phyloP scores from a whole-genome alignment of 1,139 yeast genomes.

The Debaryomycetaceae sp. region DNA sequence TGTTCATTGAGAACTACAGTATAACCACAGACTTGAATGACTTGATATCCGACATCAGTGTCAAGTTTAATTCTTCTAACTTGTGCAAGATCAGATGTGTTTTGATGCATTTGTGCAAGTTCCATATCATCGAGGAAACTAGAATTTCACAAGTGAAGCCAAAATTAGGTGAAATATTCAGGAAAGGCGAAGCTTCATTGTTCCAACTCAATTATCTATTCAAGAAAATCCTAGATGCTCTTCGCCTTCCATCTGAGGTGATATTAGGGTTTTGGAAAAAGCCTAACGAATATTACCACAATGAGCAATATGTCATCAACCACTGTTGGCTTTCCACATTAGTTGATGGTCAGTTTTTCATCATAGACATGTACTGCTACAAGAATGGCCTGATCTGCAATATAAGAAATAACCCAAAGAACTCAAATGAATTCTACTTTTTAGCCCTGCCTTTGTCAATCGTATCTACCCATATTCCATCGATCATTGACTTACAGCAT shows the following conservation, averaged over 20 bases:
- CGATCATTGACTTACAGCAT: constrained; percentile 75
- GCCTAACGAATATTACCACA: constrained; percentile 58
- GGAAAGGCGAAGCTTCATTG: constrained; percentile 49
- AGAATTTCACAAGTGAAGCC: constrained; percentile 43
- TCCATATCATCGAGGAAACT: constrained; percentile 37
- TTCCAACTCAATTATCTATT: constrained; percentile 77
- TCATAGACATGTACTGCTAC: constrained; percentile 56
- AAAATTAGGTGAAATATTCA: constrained; percentile 33
- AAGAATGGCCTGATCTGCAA: constrained; percentile 37
- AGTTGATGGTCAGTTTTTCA: constrained; percentile 72
- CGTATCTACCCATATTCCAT: constrained; percentile 84
- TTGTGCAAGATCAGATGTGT: constrained; percentile 38
- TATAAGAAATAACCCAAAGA: constrained; percentile 18
- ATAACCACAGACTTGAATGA: constrained; percentile 37
- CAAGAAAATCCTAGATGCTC: constrained; percentile 65
- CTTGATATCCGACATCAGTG: constrained; percentile 42
- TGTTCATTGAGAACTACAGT: constrained; percentile 30
- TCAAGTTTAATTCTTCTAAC: constrained; percentile 35
- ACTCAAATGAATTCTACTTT: constrained; percentile 62
- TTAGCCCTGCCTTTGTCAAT: constrained; percentile 70
- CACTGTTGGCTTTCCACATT: constrained; percentile 88
- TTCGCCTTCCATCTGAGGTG: constrained; percentile 71
- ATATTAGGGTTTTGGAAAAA: constrained; percentile 81
- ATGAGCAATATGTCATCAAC: constrained; percentile 58
- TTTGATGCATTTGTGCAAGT: constrained; percentile 38